Conservation (phyloP, 768 basidiomycete species). For the Hypholoma fasciculare region DNA sequence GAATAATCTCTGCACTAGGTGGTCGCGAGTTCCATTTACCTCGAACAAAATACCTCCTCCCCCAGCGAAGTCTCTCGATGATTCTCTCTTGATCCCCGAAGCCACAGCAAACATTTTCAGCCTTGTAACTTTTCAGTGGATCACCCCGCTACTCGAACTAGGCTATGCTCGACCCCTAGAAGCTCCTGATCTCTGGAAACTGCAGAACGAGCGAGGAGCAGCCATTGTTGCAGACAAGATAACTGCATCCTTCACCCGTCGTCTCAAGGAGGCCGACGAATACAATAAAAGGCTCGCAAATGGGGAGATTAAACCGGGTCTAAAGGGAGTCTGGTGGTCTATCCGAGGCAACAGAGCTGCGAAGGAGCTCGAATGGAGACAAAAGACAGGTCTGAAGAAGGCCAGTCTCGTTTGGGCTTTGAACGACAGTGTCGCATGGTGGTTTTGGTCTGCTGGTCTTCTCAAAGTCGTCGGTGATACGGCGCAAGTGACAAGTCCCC, state of each 20-base stretch:
- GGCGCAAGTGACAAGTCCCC: conserved; percentile 72
- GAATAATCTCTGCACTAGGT: conserved; percentile 14
- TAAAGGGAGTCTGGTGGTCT: conserved; percentile 60
- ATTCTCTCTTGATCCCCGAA: conserved; percentile 67
- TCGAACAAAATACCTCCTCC: conserved; percentile 39
- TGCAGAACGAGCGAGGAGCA: conserved; percentile 66
- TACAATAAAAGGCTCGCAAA: conserved; percentile 72
- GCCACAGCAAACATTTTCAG: conserved; percentile 59
- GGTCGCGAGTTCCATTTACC: conserved; percentile 37
- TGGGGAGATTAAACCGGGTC: conserved; percentile 61
- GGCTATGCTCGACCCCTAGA: conserved; percentile 84
- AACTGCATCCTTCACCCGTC: conserved; percentile 59
- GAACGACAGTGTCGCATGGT: conserved; percentile 77
- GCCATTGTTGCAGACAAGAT: conserved; percentile 63
- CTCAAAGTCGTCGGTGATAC: conserved; percentile 65
- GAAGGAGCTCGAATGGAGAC: conserved; percentile 65
- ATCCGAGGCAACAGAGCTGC: conserved; percentile 51
- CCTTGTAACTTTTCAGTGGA: conserved; percentile 72
- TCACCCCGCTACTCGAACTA: conserved; percentile 67
- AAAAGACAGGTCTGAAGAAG: conserved; percentile 57
- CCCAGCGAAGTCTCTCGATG: conserved; percentile 49
- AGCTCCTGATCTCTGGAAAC: conserved; percentile 78
- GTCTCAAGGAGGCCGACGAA: conserved; percentile 53
- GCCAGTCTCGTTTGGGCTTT: conserved; percentile 69
- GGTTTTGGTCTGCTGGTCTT: conserved; percentile 73